Conservation (phyloP, 768 basidiomycete species). For the Leccinum uliginosum region DNA sequence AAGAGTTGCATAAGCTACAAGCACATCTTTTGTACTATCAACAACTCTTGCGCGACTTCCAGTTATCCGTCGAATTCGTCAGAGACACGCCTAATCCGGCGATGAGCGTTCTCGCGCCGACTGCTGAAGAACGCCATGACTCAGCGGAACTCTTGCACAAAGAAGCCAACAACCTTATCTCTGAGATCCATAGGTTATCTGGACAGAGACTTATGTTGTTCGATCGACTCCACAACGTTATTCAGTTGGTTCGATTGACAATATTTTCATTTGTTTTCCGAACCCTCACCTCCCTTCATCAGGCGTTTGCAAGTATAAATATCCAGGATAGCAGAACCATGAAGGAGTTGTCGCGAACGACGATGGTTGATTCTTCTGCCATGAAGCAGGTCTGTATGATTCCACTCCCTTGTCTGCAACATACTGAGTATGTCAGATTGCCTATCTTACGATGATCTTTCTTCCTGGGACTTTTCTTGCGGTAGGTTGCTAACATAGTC, state of each 20-base stretch:
- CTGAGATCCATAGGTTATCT: slow-evolving; percentile 47
- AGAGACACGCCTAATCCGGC: slow-evolving; percentile 45
- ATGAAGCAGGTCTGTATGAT: slow-evolving; percentile 30
- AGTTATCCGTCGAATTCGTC: slow-evolving; percentile 46
- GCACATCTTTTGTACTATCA: slow-evolving; percentile 57
- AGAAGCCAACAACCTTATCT: slow-evolving; percentile 46
- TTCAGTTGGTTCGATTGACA: slow-evolving; percentile 23
- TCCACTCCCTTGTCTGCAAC: background rate
- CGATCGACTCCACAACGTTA: slow-evolving; percentile 33
- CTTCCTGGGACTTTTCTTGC: slow-evolving; percentile 47
- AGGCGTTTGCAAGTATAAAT: slow-evolving; percentile 60
- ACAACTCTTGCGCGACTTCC: slow-evolving; percentile 51
- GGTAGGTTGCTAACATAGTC: slow-evolving; percentile 11
- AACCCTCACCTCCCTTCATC: background rate
- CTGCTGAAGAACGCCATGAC: background rate
- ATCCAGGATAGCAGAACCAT: slow-evolving; percentile 50
- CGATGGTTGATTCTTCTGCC: slow-evolving; percentile 39
- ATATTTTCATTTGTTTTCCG: background rate
- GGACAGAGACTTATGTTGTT: slow-evolving; percentile 28
- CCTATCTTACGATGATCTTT: slow-evolving; percentile 59
- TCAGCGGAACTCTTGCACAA: slow-evolving; percentile 38
- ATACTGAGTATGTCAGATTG: slow-evolving; percentile 26
- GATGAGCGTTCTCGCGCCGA: slow-evolving; percentile 30
- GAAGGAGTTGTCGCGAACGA: slow-evolving; percentile 43
- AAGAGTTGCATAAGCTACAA: slow-evolving; percentile 53